These are phyloP conservation scores for Metarhizium album DNA, from an alignment of 2,329 filamentous ascomycete species.

Conservation along the genomic window DNA sequence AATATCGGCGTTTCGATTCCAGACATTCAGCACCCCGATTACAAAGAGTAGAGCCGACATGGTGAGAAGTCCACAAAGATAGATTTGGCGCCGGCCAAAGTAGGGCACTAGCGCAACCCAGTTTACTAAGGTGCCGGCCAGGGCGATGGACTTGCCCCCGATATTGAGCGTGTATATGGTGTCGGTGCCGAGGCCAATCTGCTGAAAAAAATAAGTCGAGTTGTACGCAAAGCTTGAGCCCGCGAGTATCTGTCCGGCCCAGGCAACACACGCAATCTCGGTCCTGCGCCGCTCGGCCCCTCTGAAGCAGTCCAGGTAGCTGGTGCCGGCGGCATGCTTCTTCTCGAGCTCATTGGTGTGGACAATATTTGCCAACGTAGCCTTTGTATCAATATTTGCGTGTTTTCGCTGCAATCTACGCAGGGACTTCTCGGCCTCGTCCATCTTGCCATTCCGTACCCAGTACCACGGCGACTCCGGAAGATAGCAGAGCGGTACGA, in stretches of 20 bases:
- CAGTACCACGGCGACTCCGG: constrained; percentile 41
- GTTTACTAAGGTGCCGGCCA: constrained; percentile 31
- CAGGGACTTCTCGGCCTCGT: constrained; percentile 33
- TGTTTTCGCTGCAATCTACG: constrained; percentile 34
- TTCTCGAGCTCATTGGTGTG: constrained; percentile 34
- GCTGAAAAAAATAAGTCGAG: constrained; percentile 29
- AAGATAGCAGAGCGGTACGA: constrained; percentile 30
- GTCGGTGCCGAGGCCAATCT: constrained; percentile 33
- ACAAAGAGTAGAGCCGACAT: constrained; percentile 27
- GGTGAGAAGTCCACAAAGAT: constrained; percentile 32
- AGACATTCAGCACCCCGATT: constrained; percentile 30
- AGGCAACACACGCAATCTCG: constrained; percentile 29
- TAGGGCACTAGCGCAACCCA: constrained; percentile 30
- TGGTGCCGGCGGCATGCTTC: constrained; percentile 15
- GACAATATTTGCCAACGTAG: constrained; percentile 32
- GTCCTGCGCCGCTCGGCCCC: constrained; percentile 30
- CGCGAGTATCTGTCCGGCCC: constrained; percentile 34
- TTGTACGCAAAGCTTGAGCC: constrained; percentile 27
- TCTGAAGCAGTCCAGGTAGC: constrained; percentile 33
- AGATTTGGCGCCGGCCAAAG: constrained; percentile 33
- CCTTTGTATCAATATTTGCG: constrained; percentile 25
- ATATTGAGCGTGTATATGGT: constrained; percentile 26
- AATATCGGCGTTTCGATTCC: constrained; percentile 12
- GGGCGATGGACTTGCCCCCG: constrained; percentile 27
- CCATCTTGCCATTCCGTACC: constrained; percentile 28